Base-by-base conservation (phyloP, 352 stramenopile species). In the Pythium grandisporangium region DNA sequence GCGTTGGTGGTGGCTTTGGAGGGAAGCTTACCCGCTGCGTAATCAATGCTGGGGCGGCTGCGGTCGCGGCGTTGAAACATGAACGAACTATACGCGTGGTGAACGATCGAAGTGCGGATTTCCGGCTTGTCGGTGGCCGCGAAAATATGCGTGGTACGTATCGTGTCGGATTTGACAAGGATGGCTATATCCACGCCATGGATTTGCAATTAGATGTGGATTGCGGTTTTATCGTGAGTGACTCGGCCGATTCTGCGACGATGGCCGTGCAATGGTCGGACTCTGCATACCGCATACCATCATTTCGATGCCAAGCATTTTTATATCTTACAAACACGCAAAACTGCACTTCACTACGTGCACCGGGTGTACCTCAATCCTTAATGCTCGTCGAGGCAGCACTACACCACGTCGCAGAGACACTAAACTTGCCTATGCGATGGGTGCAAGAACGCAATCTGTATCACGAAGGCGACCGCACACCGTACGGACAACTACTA, bases 241-340 rank as follows among this genome's bases (percentile, higher is more conserved):
- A 66, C 30, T 45, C 57, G 3, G 38, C 19, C 3, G 48, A 30
- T 17, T 63, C 54, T 22, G 48, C 48, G 4, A 10, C 6, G 4
- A 77, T 77, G 66, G 61, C 55, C 6, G 57, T 73, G 14, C 30
- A 51, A 6, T 77, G 66, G 66, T 54, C 55, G 2, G 66, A 77
- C 30, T 69, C 63, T 17, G 58, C 53, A 3, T 77, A 73, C 50
- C 54, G 52, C 29, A 48, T 61, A 10, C 38, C 44, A 20, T 56
- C 51, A 20, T 62, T 63, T 27, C 48, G 52, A 13, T 66, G 53
- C 34, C 49, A 48, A 22, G 53, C 37, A 12, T 69, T 61, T 24
- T 20, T 75, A 29, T 75, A 66, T 43, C 32, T 63, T 40, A 78
- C 62, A 10, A 78, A 78, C 35, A 72, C 63, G n/a, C 66, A 68